Evolutionary conservation across 2,329 filamentous ascomycete species (phyloP).

Genomic region (Madurella mycetomatis): DNA sequence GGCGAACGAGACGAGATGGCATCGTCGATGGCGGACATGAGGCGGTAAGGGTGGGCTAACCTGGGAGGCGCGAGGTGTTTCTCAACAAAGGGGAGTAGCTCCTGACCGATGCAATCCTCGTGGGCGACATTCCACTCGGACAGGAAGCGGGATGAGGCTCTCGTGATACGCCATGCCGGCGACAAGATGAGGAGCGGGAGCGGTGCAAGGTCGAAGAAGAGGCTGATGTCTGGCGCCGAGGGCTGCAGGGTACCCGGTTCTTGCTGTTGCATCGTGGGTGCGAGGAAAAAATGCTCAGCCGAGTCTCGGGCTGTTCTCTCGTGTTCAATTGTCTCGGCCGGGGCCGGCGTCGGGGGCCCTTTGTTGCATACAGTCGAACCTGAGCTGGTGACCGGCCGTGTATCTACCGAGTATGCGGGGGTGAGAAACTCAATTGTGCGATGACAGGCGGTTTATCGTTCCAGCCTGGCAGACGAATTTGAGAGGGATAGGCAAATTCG

Average conservation of each 20-base stretch:
- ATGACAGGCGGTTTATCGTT: too few relatives aligned
- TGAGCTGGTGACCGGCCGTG: neutral
- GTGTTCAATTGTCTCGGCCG: neutral
- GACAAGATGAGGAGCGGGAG: slow-evolving; percentile 31
- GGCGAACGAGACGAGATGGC: slow-evolving; percentile 28
- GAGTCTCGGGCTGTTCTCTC: neutral
- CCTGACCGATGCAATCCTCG: slow-evolving; percentile 27
- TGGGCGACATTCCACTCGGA: slow-evolving; percentile 26
- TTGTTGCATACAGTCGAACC: neutral
- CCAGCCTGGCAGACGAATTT: too few relatives aligned
- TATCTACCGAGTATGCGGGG: too few relatives aligned
- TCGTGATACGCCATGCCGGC: slow-evolving; percentile 29
- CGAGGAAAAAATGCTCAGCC: neutral
- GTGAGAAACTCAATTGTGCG: too few relatives aligned
- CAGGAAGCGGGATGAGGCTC: slow-evolving; percentile 29
- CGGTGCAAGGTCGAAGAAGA: slow-evolving; percentile 30
- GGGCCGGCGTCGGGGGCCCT: neutral
- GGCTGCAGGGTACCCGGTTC: neutral
- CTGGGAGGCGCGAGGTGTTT: slow-evolving; percentile 26
- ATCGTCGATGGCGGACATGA: slow-evolving; percentile 28
- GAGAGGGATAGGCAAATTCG: too few relatives aligned
- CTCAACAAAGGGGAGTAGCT: slow-evolving; percentile 28
- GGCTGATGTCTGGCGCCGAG: slow-evolving; percentile 20
- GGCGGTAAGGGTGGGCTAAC: slow-evolving; percentile 27
- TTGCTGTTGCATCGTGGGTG: neutral